phyloP scores from a whole-genome alignment of 2,329 filamentous ascomycete species.

The Aspergillus quadricinctus region DNA sequence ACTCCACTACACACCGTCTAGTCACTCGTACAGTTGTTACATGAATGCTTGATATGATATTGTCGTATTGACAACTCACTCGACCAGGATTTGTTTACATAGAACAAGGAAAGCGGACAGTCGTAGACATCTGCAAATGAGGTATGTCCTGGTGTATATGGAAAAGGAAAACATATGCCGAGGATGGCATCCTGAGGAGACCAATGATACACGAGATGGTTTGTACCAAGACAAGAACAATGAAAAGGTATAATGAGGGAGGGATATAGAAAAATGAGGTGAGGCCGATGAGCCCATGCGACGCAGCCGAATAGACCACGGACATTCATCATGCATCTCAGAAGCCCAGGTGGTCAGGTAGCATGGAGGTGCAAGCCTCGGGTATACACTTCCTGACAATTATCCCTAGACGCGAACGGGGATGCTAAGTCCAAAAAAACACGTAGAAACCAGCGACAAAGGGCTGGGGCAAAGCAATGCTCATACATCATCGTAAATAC shows the following conservation, averaged over 20 bases:
- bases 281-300: background rate
- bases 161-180: constrained; percentile 1
- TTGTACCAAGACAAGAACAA: background rate
- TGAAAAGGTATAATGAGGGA: background rate
- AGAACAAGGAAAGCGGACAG: background rate
- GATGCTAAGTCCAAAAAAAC: constrained; percentile 19
- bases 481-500: background rate
- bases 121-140: constrained; percentile 1
- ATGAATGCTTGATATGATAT: background rate
- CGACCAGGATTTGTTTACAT: background rate
- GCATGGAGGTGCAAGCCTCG: constrained; percentile 4
- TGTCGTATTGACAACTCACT: background rate
- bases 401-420: constrained; percentile 20
- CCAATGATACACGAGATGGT: constrained; percentile 1
- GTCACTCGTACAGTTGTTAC: background rate
- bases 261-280: constrained; percentile 2
- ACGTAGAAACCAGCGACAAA: constrained; percentile 16
- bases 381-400: constrained; percentile 11
- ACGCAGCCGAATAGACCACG: constrained; percentile 5
- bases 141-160: constrained; percentile 6
- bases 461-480: background rate
- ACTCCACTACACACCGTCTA: background rate
- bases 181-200: background rate
- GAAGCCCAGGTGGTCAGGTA: constrained; percentile 4
- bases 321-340: constrained; percentile 9